Conservation (phyloP, 2,329 filamentous ascomycete species). For the Ustulina deusta region DNA sequence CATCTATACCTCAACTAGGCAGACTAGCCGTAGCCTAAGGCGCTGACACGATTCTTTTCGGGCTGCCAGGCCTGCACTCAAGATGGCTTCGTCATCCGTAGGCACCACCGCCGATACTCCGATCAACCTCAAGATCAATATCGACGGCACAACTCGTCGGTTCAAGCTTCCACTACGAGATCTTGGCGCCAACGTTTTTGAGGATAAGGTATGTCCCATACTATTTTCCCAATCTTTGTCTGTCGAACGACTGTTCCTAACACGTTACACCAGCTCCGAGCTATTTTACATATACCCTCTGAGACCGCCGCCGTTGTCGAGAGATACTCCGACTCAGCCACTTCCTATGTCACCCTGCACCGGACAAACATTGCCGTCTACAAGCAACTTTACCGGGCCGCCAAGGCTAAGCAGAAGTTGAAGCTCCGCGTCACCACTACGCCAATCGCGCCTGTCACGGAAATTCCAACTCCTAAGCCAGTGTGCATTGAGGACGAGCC, state of each 20-base stretch:
- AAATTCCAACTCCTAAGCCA: conserved; percentile 54
- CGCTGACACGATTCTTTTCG: conserved; percentile 15
- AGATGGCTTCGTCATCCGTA: conserved; percentile 54
- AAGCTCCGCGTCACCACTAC: conserved; percentile 78
- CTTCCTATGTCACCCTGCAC: conserved; percentile 82
- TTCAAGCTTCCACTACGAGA: conserved; percentile 93
- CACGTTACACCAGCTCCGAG: conserved; percentile 69
- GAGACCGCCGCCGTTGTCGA: conserved; percentile 78
- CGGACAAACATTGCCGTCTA: conserved; percentile 83
- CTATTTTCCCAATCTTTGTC: not conserved
- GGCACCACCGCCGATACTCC: conserved; percentile 69
- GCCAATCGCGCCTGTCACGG: conserved; percentile 46
- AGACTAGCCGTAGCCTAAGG: not conserved
- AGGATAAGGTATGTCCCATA: conserved; percentile 77
- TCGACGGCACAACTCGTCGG: conserved; percentile 80
- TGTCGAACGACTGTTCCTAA: conserved; percentile 14
- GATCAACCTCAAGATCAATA: conserved; percentile 87
- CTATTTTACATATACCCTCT: conserved; percentile 72
- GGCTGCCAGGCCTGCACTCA: conserved; percentile 39
- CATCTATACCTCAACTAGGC: conserved; percentile 4
- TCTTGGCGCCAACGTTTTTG: conserved; percentile 78
- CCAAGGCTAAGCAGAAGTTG: conserved; percentile 98
- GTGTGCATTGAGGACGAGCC: conserved; percentile 65
- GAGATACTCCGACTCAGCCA: conserved; percentile 94
- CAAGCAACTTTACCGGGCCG: conserved; percentile 96